A percentile compares a stretch with the other conserved stretches of the same genome.
Conservation (phyloP, 805 yeast species). For the Nakazawaea ishiwadae region DNA sequence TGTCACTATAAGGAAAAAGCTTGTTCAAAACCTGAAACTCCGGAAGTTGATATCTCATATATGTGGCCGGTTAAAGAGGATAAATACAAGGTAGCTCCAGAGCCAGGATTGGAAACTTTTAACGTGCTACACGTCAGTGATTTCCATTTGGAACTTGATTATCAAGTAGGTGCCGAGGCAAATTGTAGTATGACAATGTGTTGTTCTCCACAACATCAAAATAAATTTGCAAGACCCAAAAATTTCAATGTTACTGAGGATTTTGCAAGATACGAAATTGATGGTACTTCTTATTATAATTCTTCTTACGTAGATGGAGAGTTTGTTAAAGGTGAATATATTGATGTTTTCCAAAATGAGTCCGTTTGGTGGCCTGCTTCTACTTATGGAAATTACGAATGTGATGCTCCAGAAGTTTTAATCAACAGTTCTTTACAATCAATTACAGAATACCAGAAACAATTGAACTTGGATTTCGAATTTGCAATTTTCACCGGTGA, state of each 20-base stretch:
- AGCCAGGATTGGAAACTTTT: constrained; percentile 33
- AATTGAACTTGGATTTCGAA: constrained; percentile 37
- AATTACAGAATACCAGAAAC: constrained; percentile 29
- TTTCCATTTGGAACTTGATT: constrained; percentile 57
- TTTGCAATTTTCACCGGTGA: constrained; percentile 73
- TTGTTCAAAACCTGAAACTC: constrained; percentile 54
- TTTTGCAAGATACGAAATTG: constrained; percentile 12
- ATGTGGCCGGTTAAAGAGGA: constrained; percentile 42
- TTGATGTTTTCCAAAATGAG: constrained; percentile 15
- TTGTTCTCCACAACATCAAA: constrained; percentile 49
- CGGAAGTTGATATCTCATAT: constrained; percentile 37
- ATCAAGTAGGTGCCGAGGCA: constrained; percentile 50
- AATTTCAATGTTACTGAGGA: constrained; percentile 34
- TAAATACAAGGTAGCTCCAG: constrained; percentile 39
- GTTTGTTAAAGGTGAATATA: constrained; percentile 24
- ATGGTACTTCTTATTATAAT: constrained; percentile 19
- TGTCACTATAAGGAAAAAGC: constrained; percentile 48
- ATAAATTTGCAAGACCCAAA: constrained; percentile 31
- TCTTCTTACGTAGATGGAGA: constrained; percentile 25
- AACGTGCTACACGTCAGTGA: constrained; percentile 65
- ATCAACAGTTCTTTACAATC: constrained; percentile 53
- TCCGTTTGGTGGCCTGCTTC: constrained; percentile 54
- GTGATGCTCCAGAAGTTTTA: constrained; percentile 64
- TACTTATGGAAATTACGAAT: constrained; percentile 54
- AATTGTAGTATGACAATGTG: constrained; percentile 52